Base-by-base conservation (phyloP, 345 rosid species). In the Salix brachista region DNA sequence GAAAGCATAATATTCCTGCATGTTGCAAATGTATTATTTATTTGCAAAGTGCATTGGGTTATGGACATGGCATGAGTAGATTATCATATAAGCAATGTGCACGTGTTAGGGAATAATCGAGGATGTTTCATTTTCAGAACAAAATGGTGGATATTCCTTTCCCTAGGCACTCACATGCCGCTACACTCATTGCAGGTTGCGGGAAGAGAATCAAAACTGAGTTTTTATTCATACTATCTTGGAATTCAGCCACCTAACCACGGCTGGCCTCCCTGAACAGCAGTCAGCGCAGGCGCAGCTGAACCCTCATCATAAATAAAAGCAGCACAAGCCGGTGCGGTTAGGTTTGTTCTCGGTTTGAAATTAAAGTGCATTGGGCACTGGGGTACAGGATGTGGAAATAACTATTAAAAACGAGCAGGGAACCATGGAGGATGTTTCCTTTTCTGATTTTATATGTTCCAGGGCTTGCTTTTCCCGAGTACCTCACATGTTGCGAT, bases 401-500 rank as follows among this genome's bases (percentile, higher is more conserved):
- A 58, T 23, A 9, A 1, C 62, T 58, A 58, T 58, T 41, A n/a
- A 58, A 58, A 58, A 58, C 28, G 62, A 65, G 71, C 4, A 48
- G 32, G 61, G 73, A 48, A 70, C 52, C 23, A 50, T 46, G 23
- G n/a, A 46, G 39, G 73, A 70, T 70, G 61, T 70, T 70, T 46
- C 73, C 28, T 23, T 70, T 18, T 6, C 13, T 50, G 28, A 18
- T 26, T 69, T 25, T 25, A 69, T 26, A 44, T 7, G 4, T 37
- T 41, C 12, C 6, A 72, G n/a, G 14, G 5, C 32, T 72, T 37
- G 52, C 50, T 56, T 56, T 72, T 36, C 52, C 67, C 23, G 23
- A 25, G 75, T 32, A 54, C 6, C 36, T 21, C 75, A 72, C 75
- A 56, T 58, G 75, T 32, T 32, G 44, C 64, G 34, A 72, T 72